These are phyloP conservation scores for Lenzites betulinus DNA, from an alignment of 768 basidiomycete species.

Conservation along the genomic window DNA sequence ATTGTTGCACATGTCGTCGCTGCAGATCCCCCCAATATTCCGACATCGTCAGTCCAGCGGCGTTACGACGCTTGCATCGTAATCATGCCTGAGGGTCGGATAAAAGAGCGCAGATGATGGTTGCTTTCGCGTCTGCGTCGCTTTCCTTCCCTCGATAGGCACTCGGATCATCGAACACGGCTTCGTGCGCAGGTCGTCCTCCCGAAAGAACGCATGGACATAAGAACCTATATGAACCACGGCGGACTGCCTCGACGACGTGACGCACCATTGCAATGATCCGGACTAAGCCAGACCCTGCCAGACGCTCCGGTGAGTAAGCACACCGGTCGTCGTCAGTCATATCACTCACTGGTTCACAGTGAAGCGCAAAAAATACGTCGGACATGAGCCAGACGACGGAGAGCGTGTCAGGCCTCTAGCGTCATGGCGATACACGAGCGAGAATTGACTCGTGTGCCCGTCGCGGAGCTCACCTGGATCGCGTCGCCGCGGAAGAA, in stretches of 20 bases:
- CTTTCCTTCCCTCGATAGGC: constrained; percentile 8
- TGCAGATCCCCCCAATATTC: neutral
- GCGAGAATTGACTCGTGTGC: neutral
- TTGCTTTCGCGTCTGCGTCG: constrained; percentile 3
- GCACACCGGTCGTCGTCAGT: neutral
- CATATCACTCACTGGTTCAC: constrained; percentile 14
- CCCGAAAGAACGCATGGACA: neutral
- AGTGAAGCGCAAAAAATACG: constrained; percentile 21
- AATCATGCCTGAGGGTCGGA: neutral
- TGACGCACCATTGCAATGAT: constrained; percentile 19
- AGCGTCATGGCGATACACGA: neutral
- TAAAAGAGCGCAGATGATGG: neutral
- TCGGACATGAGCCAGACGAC: constrained; percentile 16
- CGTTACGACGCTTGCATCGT: too few species aligned
- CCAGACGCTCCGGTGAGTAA: neutral
- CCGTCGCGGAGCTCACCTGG: constrained; percentile 10
- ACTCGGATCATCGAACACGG: constrained; percentile 21
- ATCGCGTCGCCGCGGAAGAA: constrained; percentile 19
- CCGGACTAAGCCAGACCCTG: constrained; percentile 18
- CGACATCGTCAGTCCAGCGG: neutral
- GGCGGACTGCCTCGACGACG: neutral
- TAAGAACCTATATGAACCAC: too few species aligned
- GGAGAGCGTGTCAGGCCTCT: constrained; percentile 24
- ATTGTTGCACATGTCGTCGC: neutral
- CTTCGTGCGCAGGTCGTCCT: constrained; percentile 21